phyloP scores from a whole-genome alignment of 768 basidiomycete genomes.

The Lactarius psammicola region DNA sequence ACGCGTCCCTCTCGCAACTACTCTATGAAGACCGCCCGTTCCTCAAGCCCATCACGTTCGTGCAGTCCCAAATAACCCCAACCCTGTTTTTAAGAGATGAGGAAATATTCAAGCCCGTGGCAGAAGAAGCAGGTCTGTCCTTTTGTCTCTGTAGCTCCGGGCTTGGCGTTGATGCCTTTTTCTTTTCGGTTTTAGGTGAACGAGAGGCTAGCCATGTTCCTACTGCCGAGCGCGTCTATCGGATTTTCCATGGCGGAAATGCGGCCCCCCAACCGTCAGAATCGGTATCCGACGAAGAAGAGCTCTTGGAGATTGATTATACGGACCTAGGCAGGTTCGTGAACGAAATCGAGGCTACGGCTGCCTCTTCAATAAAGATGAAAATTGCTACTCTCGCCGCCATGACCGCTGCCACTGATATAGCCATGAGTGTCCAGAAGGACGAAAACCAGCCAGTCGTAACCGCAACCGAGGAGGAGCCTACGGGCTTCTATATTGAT shows the following conservation, averaged over 20 bases:
- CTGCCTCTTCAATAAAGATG: constrained; percentile 21
- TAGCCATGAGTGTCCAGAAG: background rate
- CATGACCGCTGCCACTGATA: background rate
- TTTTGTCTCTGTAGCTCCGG: background rate
- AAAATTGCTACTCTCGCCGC: background rate
- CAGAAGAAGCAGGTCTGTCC: constrained; percentile 50
- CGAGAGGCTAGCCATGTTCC: constrained; percentile 57
- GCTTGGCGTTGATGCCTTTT: background rate
- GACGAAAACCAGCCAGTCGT: background rate
- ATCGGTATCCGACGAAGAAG: constrained; percentile 27
- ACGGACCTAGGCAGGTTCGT: constrained; percentile 53
- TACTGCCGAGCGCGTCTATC: constrained; percentile 65
- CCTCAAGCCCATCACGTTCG: constrained; percentile 67
- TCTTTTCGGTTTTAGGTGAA: constrained; percentile 39
- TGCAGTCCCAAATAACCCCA: constrained; percentile 53
- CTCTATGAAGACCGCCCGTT: too few relatives aligned
- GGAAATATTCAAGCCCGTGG: constrained; percentile 55
- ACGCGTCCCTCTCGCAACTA: constrained; percentile 53
- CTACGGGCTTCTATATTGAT: constrained; percentile 42
- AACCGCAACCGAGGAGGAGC: constrained; percentile 37
- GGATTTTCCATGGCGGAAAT: constrained; percentile 51
- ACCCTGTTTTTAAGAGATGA: constrained; percentile 56
- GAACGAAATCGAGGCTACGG: constrained; percentile 40
- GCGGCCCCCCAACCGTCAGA: constrained; percentile 9
- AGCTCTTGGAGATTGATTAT: constrained; percentile 54